phyloP scores from a whole-genome alignment of 306 rosid genomes.

The Ceratonia siliqua region DNA sequence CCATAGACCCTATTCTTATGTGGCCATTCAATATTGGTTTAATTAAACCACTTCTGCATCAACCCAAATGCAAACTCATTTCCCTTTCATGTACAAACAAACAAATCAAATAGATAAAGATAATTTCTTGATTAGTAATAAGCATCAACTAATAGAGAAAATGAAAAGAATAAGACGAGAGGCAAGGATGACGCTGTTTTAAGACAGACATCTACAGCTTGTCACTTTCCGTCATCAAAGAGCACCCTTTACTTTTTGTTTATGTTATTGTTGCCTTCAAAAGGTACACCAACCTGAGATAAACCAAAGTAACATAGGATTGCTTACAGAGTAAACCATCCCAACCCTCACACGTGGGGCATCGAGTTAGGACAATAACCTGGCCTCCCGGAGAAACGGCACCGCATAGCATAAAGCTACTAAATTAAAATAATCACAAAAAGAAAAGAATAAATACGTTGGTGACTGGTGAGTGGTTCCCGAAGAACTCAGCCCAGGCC shows the following conservation, averaged over 20 bases:
- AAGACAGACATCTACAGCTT: not conserved
- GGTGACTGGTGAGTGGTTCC: conserved; percentile 43
- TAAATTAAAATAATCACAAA: not conserved
- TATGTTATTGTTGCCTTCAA: not conserved
- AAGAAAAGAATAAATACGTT: conserved; percentile 67
- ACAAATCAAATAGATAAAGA: too few species aligned
- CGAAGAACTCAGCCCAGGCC: conserved; percentile 6
- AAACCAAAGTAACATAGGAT: conserved; percentile 1
- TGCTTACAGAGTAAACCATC: conserved; percentile 31
- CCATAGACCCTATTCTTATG: conserved; percentile 30
- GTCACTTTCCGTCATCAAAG: not conserved
- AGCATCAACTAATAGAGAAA: too few species aligned
- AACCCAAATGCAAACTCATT: not conserved
- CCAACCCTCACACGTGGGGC: conserved; percentile 35
- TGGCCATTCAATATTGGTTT: conserved; percentile 18
- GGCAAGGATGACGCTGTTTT: not conserved
- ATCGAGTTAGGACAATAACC: conserved; percentile 1
- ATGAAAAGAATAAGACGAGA: not conserved
- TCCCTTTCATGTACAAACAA: not conserved
- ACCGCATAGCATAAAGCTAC: not conserved
- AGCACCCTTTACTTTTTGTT: not conserved
- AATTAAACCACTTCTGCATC: too few species aligned
- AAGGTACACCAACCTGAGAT: not conserved
- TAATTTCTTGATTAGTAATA: not conserved
- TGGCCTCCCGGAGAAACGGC: conserved; percentile 15